A percentile compares a stretch with the other conserved stretches of the same genome.
Conservation (phyloP, 2,329 filamentous ascomycete species). For the Emmonsia crescens region DNA sequence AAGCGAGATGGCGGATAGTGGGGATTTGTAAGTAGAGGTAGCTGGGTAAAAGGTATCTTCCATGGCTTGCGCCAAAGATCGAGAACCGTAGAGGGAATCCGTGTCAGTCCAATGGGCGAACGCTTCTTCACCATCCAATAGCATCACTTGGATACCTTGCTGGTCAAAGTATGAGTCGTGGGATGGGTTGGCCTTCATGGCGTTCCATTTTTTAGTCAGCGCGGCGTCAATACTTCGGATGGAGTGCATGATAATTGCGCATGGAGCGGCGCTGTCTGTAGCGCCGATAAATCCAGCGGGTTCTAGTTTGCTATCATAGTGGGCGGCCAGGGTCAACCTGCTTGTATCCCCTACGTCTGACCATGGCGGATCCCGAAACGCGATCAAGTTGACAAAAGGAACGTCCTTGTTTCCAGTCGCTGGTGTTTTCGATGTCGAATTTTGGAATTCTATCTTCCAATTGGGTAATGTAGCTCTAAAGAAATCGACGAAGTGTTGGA, state of each 20-base stretch:
- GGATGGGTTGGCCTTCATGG: conserved; percentile 46
- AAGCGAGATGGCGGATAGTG: conserved; percentile 68
- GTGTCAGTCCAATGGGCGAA: conserved; percentile 67
- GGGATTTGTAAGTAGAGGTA: conserved; percentile 62
- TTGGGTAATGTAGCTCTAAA: conserved; percentile 62
- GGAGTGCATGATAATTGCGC: conserved; percentile 83
- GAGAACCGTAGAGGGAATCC: conserved; percentile 81
- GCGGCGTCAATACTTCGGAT: conserved; percentile 70
- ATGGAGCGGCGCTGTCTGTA: conserved; percentile 86
- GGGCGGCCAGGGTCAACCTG: conserved; percentile 75
- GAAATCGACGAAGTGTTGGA: conserved; percentile 75
- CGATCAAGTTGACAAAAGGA: conserved; percentile 78
- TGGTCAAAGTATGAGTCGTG: conserved; percentile 49
- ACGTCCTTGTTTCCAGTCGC: conserved; percentile 58
- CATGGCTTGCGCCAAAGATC: conserved; percentile 74
- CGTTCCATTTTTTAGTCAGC: conserved; percentile 70
- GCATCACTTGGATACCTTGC: conserved; percentile 74
- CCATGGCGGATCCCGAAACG: conserved; percentile 82
- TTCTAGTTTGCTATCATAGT: conserved; percentile 77
- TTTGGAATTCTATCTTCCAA: conserved; percentile 77
- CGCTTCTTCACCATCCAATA: conserved; percentile 91
- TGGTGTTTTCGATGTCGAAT: conserved; percentile 77
- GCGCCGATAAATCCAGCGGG: conserved; percentile 87
- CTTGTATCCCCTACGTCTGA: conserved; percentile 61
- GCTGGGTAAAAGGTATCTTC: conserved; percentile 58